Evolutionary conservation across 2,329 filamentous ascomycete species (phyloP).

Genomic region (Trichophyton equinum): DNA sequence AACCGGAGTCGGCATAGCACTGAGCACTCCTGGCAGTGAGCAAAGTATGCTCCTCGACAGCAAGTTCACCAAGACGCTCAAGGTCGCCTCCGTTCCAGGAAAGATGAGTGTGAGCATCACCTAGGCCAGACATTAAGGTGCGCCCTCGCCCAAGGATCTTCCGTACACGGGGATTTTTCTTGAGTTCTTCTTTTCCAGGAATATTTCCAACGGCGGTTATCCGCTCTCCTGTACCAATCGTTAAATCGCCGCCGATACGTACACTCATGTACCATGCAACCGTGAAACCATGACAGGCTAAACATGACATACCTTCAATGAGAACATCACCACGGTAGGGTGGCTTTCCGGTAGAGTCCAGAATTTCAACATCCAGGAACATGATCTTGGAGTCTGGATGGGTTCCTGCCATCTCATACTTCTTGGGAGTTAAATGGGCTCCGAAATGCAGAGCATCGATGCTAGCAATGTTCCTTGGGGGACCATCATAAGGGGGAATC

Average conservation of each 20-base stretch:
- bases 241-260: not conserved
- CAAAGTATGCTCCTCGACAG: conserved; percentile 38
- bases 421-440: conserved; percentile 22
- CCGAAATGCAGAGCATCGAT: conserved; percentile 24
- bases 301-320: conserved; percentile 23
- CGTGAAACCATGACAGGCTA: no score
- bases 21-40: conserved; percentile 33
- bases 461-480: conserved; percentile 18
- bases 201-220: conserved; percentile 25
- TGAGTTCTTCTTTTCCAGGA: conserved; percentile 19
- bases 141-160: conserved; percentile 31
- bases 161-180: conserved; percentile 23
- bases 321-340: conserved; percentile 31
- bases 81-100: conserved; percentile 38
- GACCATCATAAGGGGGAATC: conserved; percentile 15
- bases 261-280: no score
- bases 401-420: conserved; percentile 26
- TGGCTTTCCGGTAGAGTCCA: conserved; percentile 29
- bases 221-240: conserved; percentile 19
- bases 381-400: conserved; percentile 23
- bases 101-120: conserved; percentile 39
- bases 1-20: conserved; percentile 38
- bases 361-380: conserved; percentile 29
- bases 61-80: conserved; percentile 30
- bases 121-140: conserved; percentile 40